These are phyloP conservation scores for Bruguiera gymnorhiza DNA, from an alignment of 345 rosid genomes.

Conservation along the genomic window DNA sequence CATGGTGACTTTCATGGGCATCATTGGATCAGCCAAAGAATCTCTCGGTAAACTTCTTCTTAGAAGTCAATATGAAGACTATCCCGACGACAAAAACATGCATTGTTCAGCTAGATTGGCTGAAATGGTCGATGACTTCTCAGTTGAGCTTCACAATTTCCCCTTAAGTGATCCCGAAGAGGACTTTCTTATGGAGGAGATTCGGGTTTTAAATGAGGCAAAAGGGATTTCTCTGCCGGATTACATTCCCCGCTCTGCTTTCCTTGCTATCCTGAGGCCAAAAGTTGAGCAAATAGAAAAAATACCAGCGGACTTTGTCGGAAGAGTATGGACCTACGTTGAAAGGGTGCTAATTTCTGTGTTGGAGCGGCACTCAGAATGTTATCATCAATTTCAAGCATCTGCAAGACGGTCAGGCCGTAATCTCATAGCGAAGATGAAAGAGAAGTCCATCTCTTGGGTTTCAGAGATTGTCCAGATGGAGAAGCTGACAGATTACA, in stretches of 20 bases:
- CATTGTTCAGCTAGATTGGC: slow-evolving; percentile 29
- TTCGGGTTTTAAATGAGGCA: slow-evolving; percentile 31
- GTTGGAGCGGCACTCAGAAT: slow-evolving; percentile 14
- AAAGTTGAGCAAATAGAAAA: slow-evolving; percentile 22
- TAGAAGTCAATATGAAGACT: slow-evolving; percentile 46
- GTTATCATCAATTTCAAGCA: slow-evolving; percentile 24
- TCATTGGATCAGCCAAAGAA: slow-evolving; percentile 41
- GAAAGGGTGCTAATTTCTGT: slow-evolving; percentile 16
- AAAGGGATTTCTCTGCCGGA: slow-evolving; percentile 34
- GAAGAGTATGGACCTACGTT: slow-evolving; percentile 26
- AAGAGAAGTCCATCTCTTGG: slow-evolving; percentile 27
- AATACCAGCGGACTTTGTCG: slow-evolving; percentile 16
- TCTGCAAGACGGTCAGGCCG: slow-evolving; percentile 22
- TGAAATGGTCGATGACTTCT: slow-evolving; percentile 26
- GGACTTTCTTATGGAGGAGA: slow-evolving; percentile 27
- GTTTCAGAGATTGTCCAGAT: slow-evolving; percentile 31
- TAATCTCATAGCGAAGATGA: slow-evolving; percentile 24
- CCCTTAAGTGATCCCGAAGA: neutral
- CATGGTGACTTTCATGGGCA: slow-evolving; percentile 35
- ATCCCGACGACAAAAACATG: slow-evolving; percentile 29
- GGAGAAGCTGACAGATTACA: slow-evolving; percentile 40
- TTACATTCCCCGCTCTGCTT: slow-evolving; percentile 32
- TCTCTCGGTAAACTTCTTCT: slow-evolving; percentile 37
- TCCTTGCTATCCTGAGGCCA: slow-evolving; percentile 16
- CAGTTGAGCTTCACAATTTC: slow-evolving; percentile 1